Percentiles rank a stretch among this genome's conserved stretches.
These are phyloP conservation scores for Suillus cothurnatus DNA, from an alignment of 768 basidiomycete species.

Conservation along the genomic window DNA sequence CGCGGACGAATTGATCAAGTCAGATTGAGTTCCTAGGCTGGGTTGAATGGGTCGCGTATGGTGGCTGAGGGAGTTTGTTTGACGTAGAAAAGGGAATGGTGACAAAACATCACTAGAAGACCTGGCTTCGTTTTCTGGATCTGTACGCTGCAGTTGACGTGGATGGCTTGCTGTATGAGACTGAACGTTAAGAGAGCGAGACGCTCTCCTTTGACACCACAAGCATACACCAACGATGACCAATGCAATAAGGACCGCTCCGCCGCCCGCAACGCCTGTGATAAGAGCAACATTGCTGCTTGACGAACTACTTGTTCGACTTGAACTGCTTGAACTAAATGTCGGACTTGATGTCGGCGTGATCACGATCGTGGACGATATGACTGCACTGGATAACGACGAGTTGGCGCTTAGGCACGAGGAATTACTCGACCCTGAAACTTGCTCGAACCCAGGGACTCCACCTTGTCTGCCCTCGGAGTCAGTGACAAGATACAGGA, in stretches of 20 bases:
- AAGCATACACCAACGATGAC: not conserved
- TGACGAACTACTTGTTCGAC: too few species aligned
- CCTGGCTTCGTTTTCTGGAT: conserved; percentile 32
- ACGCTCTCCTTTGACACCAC: not conserved
- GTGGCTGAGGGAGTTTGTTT: conserved; percentile 18
- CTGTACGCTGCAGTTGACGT: conserved; percentile 37
- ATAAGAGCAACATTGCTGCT: not conserved
- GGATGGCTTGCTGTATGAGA: not conserved
- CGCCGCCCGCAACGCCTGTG: too few species aligned
- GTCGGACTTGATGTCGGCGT: too few species aligned
- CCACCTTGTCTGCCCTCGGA: not conserved
- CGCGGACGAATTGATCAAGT: not conserved
- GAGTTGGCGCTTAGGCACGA: not conserved
- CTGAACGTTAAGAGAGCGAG: not conserved
- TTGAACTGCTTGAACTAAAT: too few species aligned
- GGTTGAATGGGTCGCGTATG: conserved; percentile 33
- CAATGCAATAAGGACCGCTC: not conserved
- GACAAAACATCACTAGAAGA: conserved; percentile 20
- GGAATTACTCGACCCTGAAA: not conserved
- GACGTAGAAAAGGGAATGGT: conserved; percentile 34
- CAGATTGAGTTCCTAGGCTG: conserved; percentile 29
- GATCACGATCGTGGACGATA: too few species aligned
- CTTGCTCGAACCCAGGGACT: not conserved
- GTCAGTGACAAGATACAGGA: not conserved
- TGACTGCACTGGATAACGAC: not conserved